These are phyloP conservation scores for Eucalyptus sideroxylon DNA, from an alignment of 345 rosid species.

Conservation along the genomic window DNA sequence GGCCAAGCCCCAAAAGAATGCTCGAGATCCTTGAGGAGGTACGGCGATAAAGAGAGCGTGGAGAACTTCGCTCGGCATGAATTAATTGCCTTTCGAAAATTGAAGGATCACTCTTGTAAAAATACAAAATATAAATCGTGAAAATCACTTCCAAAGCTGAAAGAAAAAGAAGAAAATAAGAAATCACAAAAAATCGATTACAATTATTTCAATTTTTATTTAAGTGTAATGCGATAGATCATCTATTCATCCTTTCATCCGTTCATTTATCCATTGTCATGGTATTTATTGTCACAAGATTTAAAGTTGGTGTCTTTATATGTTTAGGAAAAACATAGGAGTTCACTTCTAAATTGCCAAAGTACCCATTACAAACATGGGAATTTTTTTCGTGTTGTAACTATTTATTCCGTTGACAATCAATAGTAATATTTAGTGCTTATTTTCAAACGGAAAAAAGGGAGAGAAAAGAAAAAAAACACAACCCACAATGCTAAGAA, in stretches of 20 bases:
- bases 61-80: not conserved
- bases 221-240: fast-evolving
- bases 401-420: too few species aligned
- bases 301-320: fast-evolving
- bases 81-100: not conserved
- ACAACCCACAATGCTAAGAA: not conserved
- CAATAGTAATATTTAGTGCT: not conserved
- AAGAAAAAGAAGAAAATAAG: not conserved
- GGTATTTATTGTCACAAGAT: not conserved
- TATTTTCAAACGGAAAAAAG: not conserved
- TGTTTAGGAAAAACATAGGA: not conserved
- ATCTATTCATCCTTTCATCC: fast-evolving
- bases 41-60: not conserved
- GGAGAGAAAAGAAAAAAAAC: too few species aligned
- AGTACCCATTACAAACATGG: not conserved
- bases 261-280: fast-evolving
- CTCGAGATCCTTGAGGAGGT: not conserved
- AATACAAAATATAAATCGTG: fast-evolving
- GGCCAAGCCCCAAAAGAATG: not conserved
- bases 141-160: not conserved
- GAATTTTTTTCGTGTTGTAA: not conserved
- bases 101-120: not conserved
- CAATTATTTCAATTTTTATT: not conserved
- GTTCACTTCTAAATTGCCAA: not conserved
- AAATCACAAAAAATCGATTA: not conserved